Evolutionary conservation across 2,329 filamentous ascomycete genomes (phyloP), one percentile per base, ranked within the genome.

Genomic region (Fusarium coicis): DNA sequence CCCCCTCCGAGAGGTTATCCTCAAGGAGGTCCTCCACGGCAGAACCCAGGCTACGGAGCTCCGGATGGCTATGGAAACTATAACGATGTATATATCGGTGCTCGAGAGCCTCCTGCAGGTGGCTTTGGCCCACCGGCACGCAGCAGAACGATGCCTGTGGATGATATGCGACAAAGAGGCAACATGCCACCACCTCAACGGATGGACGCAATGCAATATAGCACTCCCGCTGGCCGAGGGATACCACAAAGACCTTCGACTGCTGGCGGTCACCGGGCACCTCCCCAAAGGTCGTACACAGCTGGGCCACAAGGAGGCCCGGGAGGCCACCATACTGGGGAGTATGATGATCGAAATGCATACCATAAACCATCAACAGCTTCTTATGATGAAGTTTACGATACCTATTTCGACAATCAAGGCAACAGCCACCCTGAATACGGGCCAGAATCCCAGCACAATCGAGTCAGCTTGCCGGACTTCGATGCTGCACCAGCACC

Each of bases 81-180:
- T 54, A 72, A 78, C 32, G 74, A 77, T 54, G 76, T 76, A 53
- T 80, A 79, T 50, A 65, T 66, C 37, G 52, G 63, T 7, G 69
- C 80, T 57, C 81, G 81, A 42, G 74, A 66, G 32, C 81, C 83
- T 16, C 73, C 72, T 14, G 77, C 78, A 67, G 81, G 84, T 43
- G 82, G 84, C 10, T 90, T 87, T 72, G 87, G 83, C 0, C 85
- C 87, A 5, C 88, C 87, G 14, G 77, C 81, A n/a, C 84, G 90
- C 74, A 91, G 89, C 64, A 88, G 87, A 85, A 92, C 90, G 10
- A 89, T 91, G 87, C 89, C 89, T 4, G 79, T 84, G 7, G 85
- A 87, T 62, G 83, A 86, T 16, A 79, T 86, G 56, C 83, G 84
- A 23, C 79, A 81, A 23, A 81, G 83, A 73, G 81, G 83, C 39